Percentiles rank a stretch among this genome's conserved stretches.
These are phyloP conservation scores for Ophiostoma fasciatum DNA, from an alignment of 2,329 filamentous ascomycete genomes.

Conservation along the genomic window DNA sequence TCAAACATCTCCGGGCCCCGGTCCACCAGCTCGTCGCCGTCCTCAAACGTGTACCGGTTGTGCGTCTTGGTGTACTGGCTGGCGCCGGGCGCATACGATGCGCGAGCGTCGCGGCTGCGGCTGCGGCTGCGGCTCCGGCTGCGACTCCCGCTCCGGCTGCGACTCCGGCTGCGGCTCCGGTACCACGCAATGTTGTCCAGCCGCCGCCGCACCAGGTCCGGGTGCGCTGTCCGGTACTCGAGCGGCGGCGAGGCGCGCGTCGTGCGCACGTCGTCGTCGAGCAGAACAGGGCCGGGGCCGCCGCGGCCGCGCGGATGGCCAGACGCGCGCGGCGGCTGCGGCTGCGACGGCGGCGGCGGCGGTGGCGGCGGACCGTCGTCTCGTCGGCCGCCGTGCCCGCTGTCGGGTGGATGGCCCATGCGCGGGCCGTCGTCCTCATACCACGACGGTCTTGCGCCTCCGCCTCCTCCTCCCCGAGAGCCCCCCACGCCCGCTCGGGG, in stretches of 20 bases:
- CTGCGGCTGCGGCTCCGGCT: background rate
- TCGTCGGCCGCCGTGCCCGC: background rate
- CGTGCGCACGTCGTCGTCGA: slow-evolving; percentile 8
- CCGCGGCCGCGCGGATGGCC: too few relatives aligned
- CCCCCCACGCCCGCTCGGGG: slow-evolving; percentile 3
- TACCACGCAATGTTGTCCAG: slow-evolving; percentile 37
- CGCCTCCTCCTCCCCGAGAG: background rate
- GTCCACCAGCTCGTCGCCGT: slow-evolving; percentile 51
- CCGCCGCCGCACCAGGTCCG: slow-evolving; percentile 48
- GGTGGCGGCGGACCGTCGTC: background rate
- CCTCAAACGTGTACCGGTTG: slow-evolving; percentile 61
- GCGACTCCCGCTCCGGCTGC: background rate
- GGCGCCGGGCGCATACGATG: slow-evolving; percentile 11
- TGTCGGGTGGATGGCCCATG: too few relatives aligned
- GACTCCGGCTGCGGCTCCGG: background rate
- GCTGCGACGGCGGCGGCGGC: background rate
- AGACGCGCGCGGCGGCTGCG: background rate
- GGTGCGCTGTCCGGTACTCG: slow-evolving; percentile 41
- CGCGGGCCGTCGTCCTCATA: background rate
- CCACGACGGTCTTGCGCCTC: background rate
- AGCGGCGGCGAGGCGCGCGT: slow-evolving; percentile 30
- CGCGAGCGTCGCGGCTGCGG: background rate
- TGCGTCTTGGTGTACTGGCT: slow-evolving; percentile 30
- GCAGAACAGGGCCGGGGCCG: too few relatives aligned
- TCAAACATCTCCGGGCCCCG: slow-evolving; percentile 56